Conservation (phyloP, 192 early-diverging fungal genomes). For the Backusella psychrophila region DNA sequence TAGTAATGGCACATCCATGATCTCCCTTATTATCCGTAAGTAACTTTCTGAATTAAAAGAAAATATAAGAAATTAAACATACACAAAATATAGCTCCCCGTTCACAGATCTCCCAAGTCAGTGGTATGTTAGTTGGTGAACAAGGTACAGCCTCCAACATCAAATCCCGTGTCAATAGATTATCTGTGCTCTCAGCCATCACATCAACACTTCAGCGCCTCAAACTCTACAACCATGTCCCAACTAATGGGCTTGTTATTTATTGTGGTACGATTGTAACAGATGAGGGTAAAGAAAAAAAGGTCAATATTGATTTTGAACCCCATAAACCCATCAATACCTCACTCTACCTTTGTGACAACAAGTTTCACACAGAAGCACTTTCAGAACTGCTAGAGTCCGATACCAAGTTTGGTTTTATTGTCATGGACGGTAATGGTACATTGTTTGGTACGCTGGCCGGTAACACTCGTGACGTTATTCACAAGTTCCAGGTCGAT, state of each 20-base stretch:
- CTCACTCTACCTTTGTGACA: constrained; percentile 96
- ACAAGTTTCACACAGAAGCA: constrained; percentile 98
- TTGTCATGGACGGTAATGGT: constrained; percentile 99
- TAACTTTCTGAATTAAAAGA: neutral
- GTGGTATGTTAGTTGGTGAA: constrained; percentile 96
- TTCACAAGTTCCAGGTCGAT: constrained; percentile 96
- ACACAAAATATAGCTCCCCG: constrained; percentile 56
- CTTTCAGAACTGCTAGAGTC: constrained; percentile 87
- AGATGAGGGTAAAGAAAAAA: constrained; percentile 99
- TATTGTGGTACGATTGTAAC: constrained; percentile 96
- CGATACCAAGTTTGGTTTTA: constrained; percentile 96
- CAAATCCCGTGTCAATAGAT: constrained; percentile 97
- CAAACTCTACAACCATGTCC: constrained; percentile 86
- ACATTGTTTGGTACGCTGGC: constrained; percentile 89
- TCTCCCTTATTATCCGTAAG: constrained; percentile 92
- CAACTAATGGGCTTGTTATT: constrained; percentile 91
- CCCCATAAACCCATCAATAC: constrained; percentile 99
- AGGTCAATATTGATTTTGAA: constrained; percentile 98
- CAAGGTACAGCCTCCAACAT: constrained; percentile 99
- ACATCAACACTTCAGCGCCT: constrained; percentile 97
- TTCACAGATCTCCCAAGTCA: constrained; percentile 87
- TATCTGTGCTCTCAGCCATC: constrained; percentile 96
- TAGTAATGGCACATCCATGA: constrained; percentile 99
- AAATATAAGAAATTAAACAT: neutral
- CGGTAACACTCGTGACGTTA: constrained; percentile 92